Base-by-base conservation (phyloP, 2,329 filamentous ascomycete genomes). In the Cladosporium sp. region DNA sequence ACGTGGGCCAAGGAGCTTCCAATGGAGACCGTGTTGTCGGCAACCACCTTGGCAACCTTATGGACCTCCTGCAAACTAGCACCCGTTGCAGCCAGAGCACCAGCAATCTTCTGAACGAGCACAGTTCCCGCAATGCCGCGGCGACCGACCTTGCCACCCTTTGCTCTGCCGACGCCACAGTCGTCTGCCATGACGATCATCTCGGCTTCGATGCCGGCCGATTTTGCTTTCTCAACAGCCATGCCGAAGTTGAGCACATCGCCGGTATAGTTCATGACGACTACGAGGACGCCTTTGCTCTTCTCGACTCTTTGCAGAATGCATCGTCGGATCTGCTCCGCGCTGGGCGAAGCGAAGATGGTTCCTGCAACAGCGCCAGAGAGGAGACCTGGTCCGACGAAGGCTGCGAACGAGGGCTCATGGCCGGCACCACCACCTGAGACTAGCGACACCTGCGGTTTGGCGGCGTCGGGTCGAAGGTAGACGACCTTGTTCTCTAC, bases 131-230 rank as follows among this genome's bases (percentile, higher is more conserved):
- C 91, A 67, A 97, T 93, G 47, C 92, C 92, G 64, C 92, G 80
- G 45, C 92, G 76, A 1, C 92, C 92, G 13, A 96, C 92, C 67
- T 96, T 96, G n/a, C 92, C 91, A 9, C 87, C 85, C 65, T 85
- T 85, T 47, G 74, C 77, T 52, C 89, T 77, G 1, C 91, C 91
- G 40, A 97, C 91, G 38, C 91, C 90, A 3, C 91, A 90, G 68
- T 97, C 92, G 63, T 97, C 92, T 5, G 85, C 89, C 7, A 96
- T 89, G 7, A 95, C 86, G 8, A 95, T 83, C 86, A 96, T 95
- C 66, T 95, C 88, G 0, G 88, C 87, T 15, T 83, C 72, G 19
- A 89, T 70, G 0, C 89, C 91, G 0, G 83, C 81, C 1, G 89
- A 89, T 52, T 86, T 85, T 13, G 90, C 90, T 73, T 96, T 96